phyloP scores from a whole-genome alignment of 73 alveolate genomes.

The Tetrahymena elliotti region DNA sequence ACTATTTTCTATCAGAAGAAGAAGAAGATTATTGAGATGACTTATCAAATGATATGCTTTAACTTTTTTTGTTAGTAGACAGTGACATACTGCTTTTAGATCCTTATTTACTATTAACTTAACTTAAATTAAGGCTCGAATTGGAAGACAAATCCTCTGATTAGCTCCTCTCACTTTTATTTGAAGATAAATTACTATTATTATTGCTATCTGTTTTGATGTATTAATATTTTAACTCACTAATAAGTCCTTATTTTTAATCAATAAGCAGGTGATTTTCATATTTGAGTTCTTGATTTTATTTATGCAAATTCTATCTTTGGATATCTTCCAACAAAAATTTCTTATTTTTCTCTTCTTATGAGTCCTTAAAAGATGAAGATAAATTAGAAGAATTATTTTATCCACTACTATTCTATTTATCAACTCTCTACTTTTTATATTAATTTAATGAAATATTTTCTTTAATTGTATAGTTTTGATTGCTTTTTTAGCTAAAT shows the following conservation, averaged over 20 bases:
- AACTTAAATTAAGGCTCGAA: not conserved
- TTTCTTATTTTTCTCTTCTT: not conserved
- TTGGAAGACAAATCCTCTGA: not conserved
- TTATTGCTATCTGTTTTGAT: not conserved
- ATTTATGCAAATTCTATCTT: not conserved
- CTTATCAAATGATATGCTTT: not conserved
- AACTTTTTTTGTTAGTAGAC: not conserved
- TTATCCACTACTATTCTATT: not conserved
- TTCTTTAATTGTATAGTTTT: not conserved
- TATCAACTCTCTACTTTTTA: not conserved
- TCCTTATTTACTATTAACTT: not conserved
- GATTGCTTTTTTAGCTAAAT: not conserved
- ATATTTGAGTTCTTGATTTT: not conserved
- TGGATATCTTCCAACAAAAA: not conserved
- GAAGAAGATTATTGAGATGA: not conserved
- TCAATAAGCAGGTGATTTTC: not conserved
- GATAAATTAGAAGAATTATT: not conserved
- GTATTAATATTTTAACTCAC: not conserved
- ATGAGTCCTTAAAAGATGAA: not conserved
- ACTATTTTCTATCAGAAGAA: not conserved
- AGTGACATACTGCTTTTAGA: not conserved
- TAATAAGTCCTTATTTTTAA: not conserved
- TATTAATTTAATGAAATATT: not conserved
- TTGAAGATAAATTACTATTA: not conserved
- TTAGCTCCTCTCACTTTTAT: not conserved